Conservation (phyloP, 306 rosid genomes). For the Hylodesmum podocarpum region DNA sequence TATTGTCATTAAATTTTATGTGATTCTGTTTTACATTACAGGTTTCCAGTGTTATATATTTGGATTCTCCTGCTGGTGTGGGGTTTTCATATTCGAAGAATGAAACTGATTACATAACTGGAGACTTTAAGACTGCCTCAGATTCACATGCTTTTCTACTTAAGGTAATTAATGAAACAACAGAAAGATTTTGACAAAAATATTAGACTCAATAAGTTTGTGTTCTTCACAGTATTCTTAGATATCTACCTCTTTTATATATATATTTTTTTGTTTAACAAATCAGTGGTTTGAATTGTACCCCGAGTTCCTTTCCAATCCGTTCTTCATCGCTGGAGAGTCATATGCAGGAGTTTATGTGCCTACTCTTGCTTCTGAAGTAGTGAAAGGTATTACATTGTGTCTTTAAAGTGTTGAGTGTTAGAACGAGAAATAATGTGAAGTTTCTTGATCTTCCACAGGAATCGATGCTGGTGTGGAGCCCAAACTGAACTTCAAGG, state of each 20-base stretch:
- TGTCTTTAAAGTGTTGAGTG: conserved; percentile 4
- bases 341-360: conserved; percentile 94
- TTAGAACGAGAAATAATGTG: conserved; percentile 21
- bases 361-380: conserved; percentile 82
- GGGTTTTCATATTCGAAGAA: conserved; percentile 82
- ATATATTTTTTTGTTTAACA: neutral
- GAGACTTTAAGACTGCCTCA: conserved; percentile 78
- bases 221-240: conserved; percentile 23
- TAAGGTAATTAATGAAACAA: conserved; percentile 54
- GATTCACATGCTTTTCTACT: conserved; percentile 83
- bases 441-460: conserved; percentile 36
- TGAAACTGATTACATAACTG: conserved; percentile 63
- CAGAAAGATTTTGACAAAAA: neutral
- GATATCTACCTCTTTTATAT: conserved; percentile 18
- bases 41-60: conserved; percentile 85
- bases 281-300: conserved; percentile 83
- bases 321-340: conserved; percentile 81
- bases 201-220: conserved; percentile 7
- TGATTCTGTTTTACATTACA: conserved; percentile 37
- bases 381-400: conserved; percentile 61
- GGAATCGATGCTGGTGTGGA: conserved; percentile 62
- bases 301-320: conserved; percentile 73
- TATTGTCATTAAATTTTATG: neutral
- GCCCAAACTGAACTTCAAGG: conserved; percentile 82
- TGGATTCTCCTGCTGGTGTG: conserved; percentile 99